A percentile compares a stretch with the other conserved stretches of the same genome.
phyloP scores from a whole-genome alignment of 148 eudicot species.

The Rhododendron griersonianum region DNA sequence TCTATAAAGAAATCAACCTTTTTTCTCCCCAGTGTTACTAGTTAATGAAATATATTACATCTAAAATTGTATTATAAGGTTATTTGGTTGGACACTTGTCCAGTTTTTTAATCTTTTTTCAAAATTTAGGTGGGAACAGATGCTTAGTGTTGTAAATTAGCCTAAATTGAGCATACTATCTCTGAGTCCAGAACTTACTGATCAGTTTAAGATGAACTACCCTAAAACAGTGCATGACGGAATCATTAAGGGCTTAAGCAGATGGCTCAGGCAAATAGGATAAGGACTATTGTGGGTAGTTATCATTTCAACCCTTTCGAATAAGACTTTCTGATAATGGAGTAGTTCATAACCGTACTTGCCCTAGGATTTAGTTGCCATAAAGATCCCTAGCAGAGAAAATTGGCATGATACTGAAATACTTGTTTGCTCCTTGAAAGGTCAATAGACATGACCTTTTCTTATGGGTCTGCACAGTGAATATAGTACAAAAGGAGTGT shows the following conservation, averaged over 20 bases:
- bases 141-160: too few relatives aligned
- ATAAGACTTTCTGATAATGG: neutral
- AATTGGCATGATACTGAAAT: neutral
- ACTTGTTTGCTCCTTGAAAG: neutral
- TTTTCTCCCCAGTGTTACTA: too few relatives aligned
- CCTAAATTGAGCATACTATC: too few relatives aligned
- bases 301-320: neutral
- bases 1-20: too few relatives aligned
- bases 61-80: too few relatives aligned
- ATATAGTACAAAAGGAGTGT: neutral
- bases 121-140: too few relatives aligned
- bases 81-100: too few relatives aligned
- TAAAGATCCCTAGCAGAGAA: neutral
- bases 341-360: neutral
- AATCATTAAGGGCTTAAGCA: neutral
- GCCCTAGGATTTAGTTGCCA: neutral
- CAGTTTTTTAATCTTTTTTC: too few relatives aligned
- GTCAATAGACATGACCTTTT: constrained; percentile 6
- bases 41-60: too few relatives aligned
- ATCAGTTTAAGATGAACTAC: too few relatives aligned
- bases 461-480: neutral
- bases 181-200: too few relatives aligned
- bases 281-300: neutral
- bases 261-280: neutral
- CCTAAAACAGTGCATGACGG: neutral